Evolutionary conservation across 108 stramenopile genomes (phyloP), one percentile per base, ranked within the genome.

Genomic region (Parietichytrium sp.): DNA sequence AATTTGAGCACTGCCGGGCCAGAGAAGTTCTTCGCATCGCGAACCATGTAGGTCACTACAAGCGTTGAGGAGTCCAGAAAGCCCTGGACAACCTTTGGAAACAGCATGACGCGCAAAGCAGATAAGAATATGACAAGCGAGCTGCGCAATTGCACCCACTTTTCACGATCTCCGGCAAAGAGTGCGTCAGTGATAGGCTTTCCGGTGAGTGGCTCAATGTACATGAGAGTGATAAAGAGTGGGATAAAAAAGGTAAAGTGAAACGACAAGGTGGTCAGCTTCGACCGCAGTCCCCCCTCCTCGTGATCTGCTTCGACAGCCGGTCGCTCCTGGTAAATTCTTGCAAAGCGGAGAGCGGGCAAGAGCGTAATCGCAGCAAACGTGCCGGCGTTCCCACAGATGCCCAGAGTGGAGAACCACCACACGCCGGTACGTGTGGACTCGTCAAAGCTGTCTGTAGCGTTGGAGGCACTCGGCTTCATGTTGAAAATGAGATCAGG

Each of bases 31-130:
- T 42, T 42, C 61, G 36, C 45, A 10, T 72, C 38, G 3, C 20
- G 23, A 23, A 72, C 38, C 61, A 72, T 72, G 61, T 23, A 72
- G 2, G 36, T 33, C 42, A 72, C 61, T 25, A 45, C 42, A 16
- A 72, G 61, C 23, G 36, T 45, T 3, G 61, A 33, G 6, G 61
- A 72, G 42, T 72, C 61, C 33, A 42, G n/a, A 42, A 45, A 72
- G 33, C 61, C 61, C 61, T 72, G 61, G 38, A 72, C 45, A 33
- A 72, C 45, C n/a, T 42, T 33, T 42, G 61, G 61, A 45, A 72
- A 72, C 23, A 72, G 61, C 15, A 45, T 45, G 13, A 72, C 38
- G 15, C 61, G 61, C 33, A 72, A 42, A 33, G 61, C 61, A 72
- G 38, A 16, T 13, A 42, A 16, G 6, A 27, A 47, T 13, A 38